Evolutionary conservation across 1,284 basidiomycete species (phyloP), one percentile per base, ranked within the genome.

Genomic region (Tilletia caries): DNA sequence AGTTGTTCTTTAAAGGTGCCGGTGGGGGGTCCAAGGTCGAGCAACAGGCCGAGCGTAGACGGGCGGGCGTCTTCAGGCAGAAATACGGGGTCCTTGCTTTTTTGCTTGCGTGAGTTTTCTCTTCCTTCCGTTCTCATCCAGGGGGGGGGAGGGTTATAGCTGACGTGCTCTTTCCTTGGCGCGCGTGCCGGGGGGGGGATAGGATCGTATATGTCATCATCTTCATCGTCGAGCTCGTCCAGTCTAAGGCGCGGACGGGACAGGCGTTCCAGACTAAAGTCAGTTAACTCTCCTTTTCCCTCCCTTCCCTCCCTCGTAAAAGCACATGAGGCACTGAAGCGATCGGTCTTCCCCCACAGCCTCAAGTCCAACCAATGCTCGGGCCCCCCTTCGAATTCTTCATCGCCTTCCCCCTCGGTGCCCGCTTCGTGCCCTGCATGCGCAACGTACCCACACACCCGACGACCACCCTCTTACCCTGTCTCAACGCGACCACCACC

Each of bases 371-470:
- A 82, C 91, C 90, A 6, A 96, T 97, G 93, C 86, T 94, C 33
- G 95, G 95, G 0, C 95, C 95, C 0, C 91, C 92, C 0, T 88
- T 88, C 50, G 89, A 90, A 58, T 92, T 91, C 3, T 85, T 98
- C 20, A 93, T 97, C 76, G 89, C 91, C 74, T 86, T 93, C 64
- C 58, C 58, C 29, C 58, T 62, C 13, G 95, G 87, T 2, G 93
- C 94, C 20, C 91, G 95, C 20, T 98, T 95, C 80, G 92, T 92
- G 8, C 89, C 91, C 1, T 91, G 89, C 78, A 95, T 95, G 91
- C 94, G 93, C 79, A 74, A 68, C 13, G 72, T 83, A 0, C 74
- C 80, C n/a, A 75, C 74, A 6, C 73, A 84, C 4, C 71, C 82
- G 15, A 72, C 74, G 74, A 84, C 34, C 88, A 94, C 33, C 70